Percentiles rank a stretch among this genome's conserved stretches.
These are phyloP conservation scores for Boletus rubropictus DNA, from an alignment of 768 basidiomycete genomes.

Conservation along the genomic window DNA sequence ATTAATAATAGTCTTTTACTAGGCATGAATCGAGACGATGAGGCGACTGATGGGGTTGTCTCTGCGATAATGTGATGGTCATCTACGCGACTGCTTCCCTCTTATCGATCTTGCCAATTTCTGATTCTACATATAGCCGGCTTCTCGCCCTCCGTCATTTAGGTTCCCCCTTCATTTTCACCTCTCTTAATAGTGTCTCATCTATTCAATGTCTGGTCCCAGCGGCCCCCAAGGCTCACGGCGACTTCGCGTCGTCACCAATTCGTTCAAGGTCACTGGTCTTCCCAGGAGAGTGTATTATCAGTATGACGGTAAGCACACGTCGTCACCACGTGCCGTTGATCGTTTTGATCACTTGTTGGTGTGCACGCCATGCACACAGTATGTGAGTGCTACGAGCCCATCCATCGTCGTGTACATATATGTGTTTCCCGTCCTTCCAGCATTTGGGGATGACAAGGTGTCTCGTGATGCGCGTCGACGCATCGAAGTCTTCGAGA, in stretches of 20 bases:
- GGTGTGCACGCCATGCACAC: background rate
- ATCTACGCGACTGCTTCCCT: constrained; percentile 1
- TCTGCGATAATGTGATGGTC: no score
- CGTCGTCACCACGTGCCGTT: constrained; percentile 2
- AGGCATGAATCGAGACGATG: background rate
- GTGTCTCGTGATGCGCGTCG: constrained; percentile 7
- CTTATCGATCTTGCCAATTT: constrained; percentile 22
- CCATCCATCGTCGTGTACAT: background rate
- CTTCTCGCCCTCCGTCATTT: background rate
- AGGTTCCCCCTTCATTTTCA: background rate
- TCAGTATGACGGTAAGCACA: constrained; percentile 31
- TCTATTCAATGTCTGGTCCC: constrained; percentile 20
- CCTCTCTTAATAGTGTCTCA: background rate
- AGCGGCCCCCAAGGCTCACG: constrained; percentile 11
- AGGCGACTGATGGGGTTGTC: no score
- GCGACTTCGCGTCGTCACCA: constrained; percentile 28
- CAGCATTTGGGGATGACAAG: constrained; percentile 18
- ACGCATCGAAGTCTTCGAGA: constrained; percentile 28
- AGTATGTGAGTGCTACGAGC: constrained; percentile 25
- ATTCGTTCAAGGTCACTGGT: constrained; percentile 28
- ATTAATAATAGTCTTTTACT: constrained; percentile 17
- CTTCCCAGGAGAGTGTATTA: constrained; percentile 25
- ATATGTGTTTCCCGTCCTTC: background rate
- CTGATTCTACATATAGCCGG: constrained; percentile 7
- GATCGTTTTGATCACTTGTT: constrained; percentile 5